Evolutionary conservation across 2,329 filamentous ascomycete species (phyloP), one percentile per base, ranked within the genome.

Genomic region (Trichoderma atroviride): DNA sequence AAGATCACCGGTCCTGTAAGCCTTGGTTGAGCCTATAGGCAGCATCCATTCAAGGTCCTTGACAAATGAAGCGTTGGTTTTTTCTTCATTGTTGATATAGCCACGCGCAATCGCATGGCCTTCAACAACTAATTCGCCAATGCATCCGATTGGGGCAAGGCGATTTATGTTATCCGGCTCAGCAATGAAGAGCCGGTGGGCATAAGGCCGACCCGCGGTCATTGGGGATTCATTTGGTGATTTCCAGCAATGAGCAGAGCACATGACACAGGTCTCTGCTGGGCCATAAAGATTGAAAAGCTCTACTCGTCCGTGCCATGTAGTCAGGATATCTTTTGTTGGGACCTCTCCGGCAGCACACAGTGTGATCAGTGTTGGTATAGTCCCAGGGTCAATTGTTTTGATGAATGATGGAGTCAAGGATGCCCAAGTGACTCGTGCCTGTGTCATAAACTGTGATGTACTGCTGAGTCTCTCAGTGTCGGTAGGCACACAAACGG

Each of bases 111-210:
- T 70, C 2, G 70, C 69, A 27, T 66, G 70, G 2, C 72, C 73
- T 43, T 74, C 72, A 47, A 74, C 70, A 5, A 74, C 29, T 2
- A 74, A 64, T 40, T 75, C 74, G 7, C 73, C 74, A 2, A 73
- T 47, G 14, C 61, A 63, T 22, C 71, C 68, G 61, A 74, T 61
- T 2, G 74, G 69, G 0, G 72, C 69, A 2, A 75, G 60, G 13
- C 58, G 27, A 27, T 73, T 55, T 24, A 61, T 52, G 11, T 73
- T 67, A 11, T 70, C 57, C 3, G 73, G 65, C 9, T 68, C 53
- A 24, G 74, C 70, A 19, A 74, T 71, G 71, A 73, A 74, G 22
- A 67, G 63, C 4, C 24, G 53, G 37, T 52, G 56, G 22, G 47
- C 60, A n/a, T 66, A 52, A 1, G 70, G 67, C 13, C 31, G 35